Evolutionary conservation across 495 filamentous ascomycete species (phyloP).

Genomic region (Wilcoxina mikolae): DNA sequence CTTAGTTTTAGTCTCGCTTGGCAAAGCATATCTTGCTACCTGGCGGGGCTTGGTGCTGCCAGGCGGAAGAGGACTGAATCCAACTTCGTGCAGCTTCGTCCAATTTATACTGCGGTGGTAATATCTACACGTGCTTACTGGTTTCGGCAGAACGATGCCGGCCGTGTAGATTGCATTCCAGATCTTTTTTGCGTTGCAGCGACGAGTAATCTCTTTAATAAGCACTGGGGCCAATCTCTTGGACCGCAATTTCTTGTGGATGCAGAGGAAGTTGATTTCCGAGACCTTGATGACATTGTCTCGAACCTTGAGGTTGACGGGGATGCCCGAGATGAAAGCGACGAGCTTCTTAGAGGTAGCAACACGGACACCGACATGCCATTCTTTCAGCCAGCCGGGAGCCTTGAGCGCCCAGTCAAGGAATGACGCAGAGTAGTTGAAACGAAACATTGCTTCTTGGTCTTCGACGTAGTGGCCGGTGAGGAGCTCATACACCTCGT

Average conservation of each 20-base stretch:
- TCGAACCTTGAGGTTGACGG: constrained; percentile 65
- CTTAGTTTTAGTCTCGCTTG: constrained; percentile 49
- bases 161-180: constrained; percentile 94
- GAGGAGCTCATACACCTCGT: constrained; percentile 77
- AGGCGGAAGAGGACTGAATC: constrained; percentile 68
- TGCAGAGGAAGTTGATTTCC: constrained; percentile 94
- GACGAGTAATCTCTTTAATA: constrained; percentile 91
- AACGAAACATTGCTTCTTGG: constrained; percentile 88
- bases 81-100: constrained; percentile 89
- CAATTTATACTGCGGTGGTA: constrained; percentile 87
- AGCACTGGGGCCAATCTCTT: constrained; percentile 84
- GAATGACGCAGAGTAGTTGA: constrained; percentile 81
- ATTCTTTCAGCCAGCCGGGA: constrained; percentile 87
- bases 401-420: constrained; percentile 87
- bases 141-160: constrained; percentile 76
- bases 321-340: constrained; percentile 87
- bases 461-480: constrained; percentile 94
- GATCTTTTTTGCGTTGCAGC: constrained; percentile 65
- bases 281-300: constrained; percentile 57
- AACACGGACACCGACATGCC: constrained; percentile 86
- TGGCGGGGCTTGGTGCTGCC: constrained; percentile 70
- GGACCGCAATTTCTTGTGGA: constrained; percentile 91
- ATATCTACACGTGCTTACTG: constrained; percentile 82
- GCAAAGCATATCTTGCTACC: constrained; percentile 63
- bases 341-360: constrained; percentile 65